These are phyloP conservation scores for Nyctanthes arbortristis DNA, from an alignment of 257 asterid genomes.

Conservation along the genomic window DNA sequence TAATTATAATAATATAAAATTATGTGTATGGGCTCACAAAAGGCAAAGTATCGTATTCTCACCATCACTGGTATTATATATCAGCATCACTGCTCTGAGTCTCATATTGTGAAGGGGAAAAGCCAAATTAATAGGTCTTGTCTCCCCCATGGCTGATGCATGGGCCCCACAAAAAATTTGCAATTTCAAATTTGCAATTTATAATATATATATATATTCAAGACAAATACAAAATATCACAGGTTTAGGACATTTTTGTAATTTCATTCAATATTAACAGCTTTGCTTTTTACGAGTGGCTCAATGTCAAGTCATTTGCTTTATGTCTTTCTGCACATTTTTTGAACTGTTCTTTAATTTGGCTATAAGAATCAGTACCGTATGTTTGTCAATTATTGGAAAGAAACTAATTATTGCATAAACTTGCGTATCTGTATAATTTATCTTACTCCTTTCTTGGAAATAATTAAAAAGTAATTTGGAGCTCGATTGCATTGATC, in stretches of 20 bases:
- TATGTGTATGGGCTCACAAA: neutral
- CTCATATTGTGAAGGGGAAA: conserved; percentile 2
- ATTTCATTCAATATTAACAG: neutral
- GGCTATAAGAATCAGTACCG: neutral
- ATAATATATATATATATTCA: neutral
- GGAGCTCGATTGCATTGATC: neutral
- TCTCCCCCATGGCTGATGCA: conserved; percentile 22
- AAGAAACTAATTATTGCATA: neutral
- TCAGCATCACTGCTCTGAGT: conserved; percentile 2
- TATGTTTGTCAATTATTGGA: neutral
- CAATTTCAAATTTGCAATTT: neutral
- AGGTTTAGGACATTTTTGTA: neutral
- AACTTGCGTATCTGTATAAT: neutral
- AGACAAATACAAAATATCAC: too few species aligned
- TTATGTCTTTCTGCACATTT: neutral
- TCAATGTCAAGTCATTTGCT: neutral
- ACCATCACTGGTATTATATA: neutral
- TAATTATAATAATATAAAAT: too few species aligned
- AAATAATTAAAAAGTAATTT: neutral
- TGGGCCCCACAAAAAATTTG: conserved; percentile 18
- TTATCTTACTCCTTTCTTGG: neutral
- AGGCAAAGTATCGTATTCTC: conserved; percentile 28
- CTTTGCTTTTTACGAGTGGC: neutral
- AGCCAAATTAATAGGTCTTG: conserved; percentile 24
- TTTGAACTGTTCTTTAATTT: neutral